Evolutionary conservation across 306 rosid species (phyloP).

Genomic region (Hippophae tibetana): DNA sequence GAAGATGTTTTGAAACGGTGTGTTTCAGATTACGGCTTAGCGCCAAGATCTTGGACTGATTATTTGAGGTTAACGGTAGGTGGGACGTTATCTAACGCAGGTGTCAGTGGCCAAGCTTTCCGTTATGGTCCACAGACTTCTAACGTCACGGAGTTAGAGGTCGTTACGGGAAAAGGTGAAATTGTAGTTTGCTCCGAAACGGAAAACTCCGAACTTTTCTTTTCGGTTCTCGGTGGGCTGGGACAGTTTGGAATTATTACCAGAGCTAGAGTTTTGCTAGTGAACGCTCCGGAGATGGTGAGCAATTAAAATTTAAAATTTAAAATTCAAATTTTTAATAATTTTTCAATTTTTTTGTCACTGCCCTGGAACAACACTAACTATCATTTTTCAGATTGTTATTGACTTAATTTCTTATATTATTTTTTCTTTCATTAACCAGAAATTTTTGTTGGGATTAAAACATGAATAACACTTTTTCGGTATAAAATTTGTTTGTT

Average conservation of each 20-base stretch:
- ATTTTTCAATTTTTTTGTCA: background rate
- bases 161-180: slow-evolving; percentile 83
- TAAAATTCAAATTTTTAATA: too few species aligned
- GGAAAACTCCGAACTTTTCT: slow-evolving; percentile 67
- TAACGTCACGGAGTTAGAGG: slow-evolving; percentile 76
- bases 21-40: slow-evolving; percentile 32
- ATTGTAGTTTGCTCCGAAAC: slow-evolving; percentile 48
- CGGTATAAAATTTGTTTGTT: slow-evolving; percentile 1
- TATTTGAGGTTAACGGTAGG: slow-evolving; percentile 82
- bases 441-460: background rate
- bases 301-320: background rate
- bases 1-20: slow-evolving; percentile 71
- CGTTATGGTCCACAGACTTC: slow-evolving; percentile 88
- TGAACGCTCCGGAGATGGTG: slow-evolving; percentile 78
- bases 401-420: background rate
- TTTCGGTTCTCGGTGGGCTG: slow-evolving; percentile 64
- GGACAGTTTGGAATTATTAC: slow-evolving; percentile 94
- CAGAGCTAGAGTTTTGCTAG: slow-evolving; percentile 62
- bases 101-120: slow-evolving; percentile 91
- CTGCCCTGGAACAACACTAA: background rate
- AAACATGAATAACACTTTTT: slow-evolving; percentile 24
- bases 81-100: slow-evolving; percentile 90
- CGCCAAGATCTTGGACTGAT: slow-evolving; percentile 96
- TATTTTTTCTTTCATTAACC: background rate
- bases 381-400: background rate